Conservation (phyloP, 1,284 basidiomycete species). For the Termitomyces sp. region DNA sequence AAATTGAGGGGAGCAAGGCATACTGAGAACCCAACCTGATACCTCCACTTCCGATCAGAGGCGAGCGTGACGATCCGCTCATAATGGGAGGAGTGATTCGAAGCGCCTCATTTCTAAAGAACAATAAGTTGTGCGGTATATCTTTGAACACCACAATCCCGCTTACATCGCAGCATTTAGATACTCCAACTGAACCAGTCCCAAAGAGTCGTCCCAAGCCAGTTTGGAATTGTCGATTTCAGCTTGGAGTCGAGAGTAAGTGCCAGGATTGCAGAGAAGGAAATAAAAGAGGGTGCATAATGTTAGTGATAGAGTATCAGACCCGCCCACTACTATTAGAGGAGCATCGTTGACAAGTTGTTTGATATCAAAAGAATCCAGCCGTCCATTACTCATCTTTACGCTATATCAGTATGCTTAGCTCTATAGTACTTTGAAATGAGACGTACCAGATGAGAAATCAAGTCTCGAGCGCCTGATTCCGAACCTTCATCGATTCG, state of each 20-base stretch:
- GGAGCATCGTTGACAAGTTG: slow-evolving; percentile 28
- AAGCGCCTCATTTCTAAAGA: slow-evolving; percentile 35
- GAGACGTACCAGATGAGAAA: slow-evolving; percentile 32
- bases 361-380: slow-evolving; percentile 19
- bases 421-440: not conserved
- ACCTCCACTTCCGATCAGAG: slow-evolving; percentile 26
- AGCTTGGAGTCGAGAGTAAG: slow-evolving; percentile 22
- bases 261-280: slow-evolving; percentile 28
- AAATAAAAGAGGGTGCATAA: slow-evolving; percentile 25
- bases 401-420: not conserved
- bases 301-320: slow-evolving; percentile 32
- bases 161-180: slow-evolving; percentile 31
- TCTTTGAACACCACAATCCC: not conserved
- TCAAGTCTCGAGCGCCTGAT: slow-evolving; percentile 30
- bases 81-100: slow-evolving; percentile 37
- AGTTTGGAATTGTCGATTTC: slow-evolving; percentile 25
- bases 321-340: slow-evolving; percentile 34
- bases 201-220: slow-evolving; percentile 11
- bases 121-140: not conserved
- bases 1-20: slow-evolving; percentile 1
- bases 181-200: slow-evolving; percentile 25
- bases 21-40: slow-evolving; percentile 27
- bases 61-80: slow-evolving; percentile 29
- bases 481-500: slow-evolving; percentile 22
- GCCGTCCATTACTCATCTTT: slow-evolving; percentile 28